These are phyloP conservation scores for Zostera marina DNA, from an alignment of 116 monocot genomes.

Conservation along the genomic window DNA sequence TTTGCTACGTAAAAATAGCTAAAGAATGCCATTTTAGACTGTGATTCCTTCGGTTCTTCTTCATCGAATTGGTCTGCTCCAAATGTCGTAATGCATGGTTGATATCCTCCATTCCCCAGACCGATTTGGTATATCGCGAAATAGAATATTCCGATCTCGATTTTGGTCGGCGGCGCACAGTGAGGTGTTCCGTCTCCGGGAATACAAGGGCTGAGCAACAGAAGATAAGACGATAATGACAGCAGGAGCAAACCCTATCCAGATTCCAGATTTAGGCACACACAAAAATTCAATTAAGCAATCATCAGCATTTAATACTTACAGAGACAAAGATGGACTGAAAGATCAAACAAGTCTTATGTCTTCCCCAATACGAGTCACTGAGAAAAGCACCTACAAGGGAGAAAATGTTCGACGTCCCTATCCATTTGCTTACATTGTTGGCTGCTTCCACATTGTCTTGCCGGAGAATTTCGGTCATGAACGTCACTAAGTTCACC, in stretches of 20 bases:
- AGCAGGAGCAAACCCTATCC: constrained; percentile 57
- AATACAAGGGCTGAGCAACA: constrained; percentile 40
- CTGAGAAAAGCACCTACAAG: constrained; percentile 28
- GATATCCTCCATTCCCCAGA: constrained; percentile 79
- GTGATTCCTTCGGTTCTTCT: constrained; percentile 31
- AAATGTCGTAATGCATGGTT: constrained; percentile 75
- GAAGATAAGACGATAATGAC: constrained; percentile 39
- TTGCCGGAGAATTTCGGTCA: constrained; percentile 19
- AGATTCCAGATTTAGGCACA: too few species aligned
- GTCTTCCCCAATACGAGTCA: constrained; percentile 30
- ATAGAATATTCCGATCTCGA: constrained; percentile 38
- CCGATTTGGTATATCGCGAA: constrained; percentile 66
- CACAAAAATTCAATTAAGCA: not conserved
- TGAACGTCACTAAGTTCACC: constrained; percentile 21
- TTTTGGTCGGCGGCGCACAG: constrained; percentile 23
- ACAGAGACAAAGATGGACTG: constrained; percentile 19
- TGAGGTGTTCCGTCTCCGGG: constrained; percentile 28
- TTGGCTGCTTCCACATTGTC: constrained; percentile 26
- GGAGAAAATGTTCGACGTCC: constrained; percentile 29
- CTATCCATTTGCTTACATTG: constrained; percentile 29
- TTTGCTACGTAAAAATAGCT: constrained; percentile 79
- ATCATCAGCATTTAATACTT: not conserved
- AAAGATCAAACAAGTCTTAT: constrained; percentile 22
- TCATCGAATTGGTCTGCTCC: constrained; percentile 90
- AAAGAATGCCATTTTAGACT: constrained; percentile 64